A percentile compares a stretch with the other conserved stretches of the same genome.
phyloP scores from a whole-genome alignment of 78 protist species.

The Pelomyxa schiedti region DNA sequence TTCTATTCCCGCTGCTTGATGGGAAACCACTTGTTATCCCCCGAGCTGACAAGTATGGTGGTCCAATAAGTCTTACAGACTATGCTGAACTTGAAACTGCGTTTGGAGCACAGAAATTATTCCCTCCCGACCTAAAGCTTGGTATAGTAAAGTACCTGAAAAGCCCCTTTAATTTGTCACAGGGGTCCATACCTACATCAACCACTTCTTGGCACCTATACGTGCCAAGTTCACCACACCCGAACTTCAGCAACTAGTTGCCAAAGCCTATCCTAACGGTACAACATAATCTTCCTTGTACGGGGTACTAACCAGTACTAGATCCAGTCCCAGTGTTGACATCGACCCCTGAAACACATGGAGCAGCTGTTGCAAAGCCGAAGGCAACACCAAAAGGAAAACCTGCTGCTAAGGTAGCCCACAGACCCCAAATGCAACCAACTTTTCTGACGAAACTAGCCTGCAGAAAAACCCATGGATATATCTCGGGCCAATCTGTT shows the following conservation, averaged over 20 bases:
- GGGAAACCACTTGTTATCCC: background rate
- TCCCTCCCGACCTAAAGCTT: background rate
- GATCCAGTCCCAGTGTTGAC: too few relatives aligned
- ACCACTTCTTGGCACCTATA: background rate
- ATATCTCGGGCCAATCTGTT: background rate
- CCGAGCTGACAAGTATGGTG: background rate
- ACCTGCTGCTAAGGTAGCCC: too few relatives aligned
- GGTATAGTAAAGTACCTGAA: background rate
- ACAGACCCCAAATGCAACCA: too few relatives aligned
- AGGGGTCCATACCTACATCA: too few relatives aligned
- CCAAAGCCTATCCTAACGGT: background rate
- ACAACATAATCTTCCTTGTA: too few relatives aligned
- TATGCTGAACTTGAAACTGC: background rate
- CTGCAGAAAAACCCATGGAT: background rate
- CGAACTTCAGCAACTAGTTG: background rate
- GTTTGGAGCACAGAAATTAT: background rate
- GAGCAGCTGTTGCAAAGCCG: too few relatives aligned
- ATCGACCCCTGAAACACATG: too few relatives aligned
- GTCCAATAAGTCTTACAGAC: background rate
- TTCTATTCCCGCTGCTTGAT: background rate
- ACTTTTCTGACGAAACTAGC: too few relatives aligned
- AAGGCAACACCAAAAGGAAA: too few relatives aligned
- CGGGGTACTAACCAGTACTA: too few relatives aligned
- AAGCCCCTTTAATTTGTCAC: too few relatives aligned
- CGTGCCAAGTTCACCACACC: background rate